phyloP scores from a whole-genome alignment of 129 eudicot species.

The Dittrichia graveolens region DNA sequence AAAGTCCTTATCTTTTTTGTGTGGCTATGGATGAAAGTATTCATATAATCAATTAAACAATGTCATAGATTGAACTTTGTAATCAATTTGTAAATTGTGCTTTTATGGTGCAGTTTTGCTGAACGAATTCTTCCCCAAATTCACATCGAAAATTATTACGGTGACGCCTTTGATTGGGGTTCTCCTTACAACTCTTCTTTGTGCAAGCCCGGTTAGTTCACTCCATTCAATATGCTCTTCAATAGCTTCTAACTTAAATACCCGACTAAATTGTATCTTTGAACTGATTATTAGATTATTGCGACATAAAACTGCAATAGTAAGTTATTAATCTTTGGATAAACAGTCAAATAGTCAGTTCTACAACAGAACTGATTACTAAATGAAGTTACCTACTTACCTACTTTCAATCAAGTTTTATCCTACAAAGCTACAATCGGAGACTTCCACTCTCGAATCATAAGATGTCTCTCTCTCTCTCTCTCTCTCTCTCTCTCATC shows the following conservation, averaged over 20 bases:
- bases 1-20: background rate
- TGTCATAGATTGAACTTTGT: background rate
- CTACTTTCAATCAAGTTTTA: too few species aligned
- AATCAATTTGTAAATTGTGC: background rate
- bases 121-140: slow-evolving; percentile 90
- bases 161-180: slow-evolving; percentile 96
- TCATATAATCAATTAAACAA: background rate
- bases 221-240: background rate
- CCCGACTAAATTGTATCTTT: background rate
- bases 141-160: slow-evolving; percentile 85
- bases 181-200: slow-evolving; percentile 90
- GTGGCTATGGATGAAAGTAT: too few species aligned
- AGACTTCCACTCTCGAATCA: too few species aligned
- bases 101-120: slow-evolving; percentile 65
- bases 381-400: too few species aligned
- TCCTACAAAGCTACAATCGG: too few species aligned
- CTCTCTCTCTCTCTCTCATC: too few species aligned
- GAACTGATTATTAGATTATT: background rate
- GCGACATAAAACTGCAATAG: background rate
- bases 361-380: too few species aligned
- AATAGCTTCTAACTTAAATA: slow-evolving; percentile 1
- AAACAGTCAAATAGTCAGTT: too few species aligned
- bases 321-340: background rate
- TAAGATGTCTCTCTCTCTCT: too few species aligned
- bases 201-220: slow-evolving; percentile 98